Evolutionary conservation across 2,329 filamentous ascomycete genomes (phyloP), one percentile per base, ranked within the genome.

Genomic region (Xylariaceae sp.): DNA sequence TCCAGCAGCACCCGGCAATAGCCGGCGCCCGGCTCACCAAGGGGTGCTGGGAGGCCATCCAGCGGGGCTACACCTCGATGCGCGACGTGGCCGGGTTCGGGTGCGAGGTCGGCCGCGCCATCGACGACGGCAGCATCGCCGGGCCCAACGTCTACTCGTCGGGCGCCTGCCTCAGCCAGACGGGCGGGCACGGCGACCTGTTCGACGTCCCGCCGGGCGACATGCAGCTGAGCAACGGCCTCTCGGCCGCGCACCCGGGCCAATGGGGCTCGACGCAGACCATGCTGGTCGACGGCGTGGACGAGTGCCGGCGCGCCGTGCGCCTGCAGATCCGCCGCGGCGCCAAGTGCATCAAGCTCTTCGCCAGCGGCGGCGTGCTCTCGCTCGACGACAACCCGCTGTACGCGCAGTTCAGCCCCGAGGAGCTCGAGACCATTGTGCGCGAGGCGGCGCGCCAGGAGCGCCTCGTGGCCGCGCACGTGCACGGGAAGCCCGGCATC

Each of bases 401-500:
- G 13, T 56, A 60, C 36, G 59, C 61, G 19, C 64, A 68, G 36
- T 67, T 67, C 44, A 62, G 61, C 39, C 48, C 55, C 11, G 62
- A 60, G 41, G 64, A 68, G 51, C 55, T 68, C 9, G 41, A 44
- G 8, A 57, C 53, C 21, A 62, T 67, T 3, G 62, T 68, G 4
- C 44, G 55, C 1, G 65, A 67, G 50, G 64, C 65, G 3, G 46
- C 45, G 11, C 55, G 63, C 5, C 60, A 61, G 46, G 51, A 56
- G 4, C 58, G 62, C n/a, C 48, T 50, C 9, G 64, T 67, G 2
- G 63, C 64, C 0, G 61, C 63, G 2, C 65, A 67, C 40, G 62
- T 61, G 1, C 64, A 67, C 26, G 63, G 61, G 6, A 67, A 68
- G 41, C 56, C 59, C 2, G 64, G 64, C 2, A 67, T 67, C 36